A percentile compares a stretch with the other conserved stretches of the same genome.
These are phyloP conservation scores for Populus nigra DNA, from an alignment of 345 rosid genomes.

Conservation along the genomic window DNA sequence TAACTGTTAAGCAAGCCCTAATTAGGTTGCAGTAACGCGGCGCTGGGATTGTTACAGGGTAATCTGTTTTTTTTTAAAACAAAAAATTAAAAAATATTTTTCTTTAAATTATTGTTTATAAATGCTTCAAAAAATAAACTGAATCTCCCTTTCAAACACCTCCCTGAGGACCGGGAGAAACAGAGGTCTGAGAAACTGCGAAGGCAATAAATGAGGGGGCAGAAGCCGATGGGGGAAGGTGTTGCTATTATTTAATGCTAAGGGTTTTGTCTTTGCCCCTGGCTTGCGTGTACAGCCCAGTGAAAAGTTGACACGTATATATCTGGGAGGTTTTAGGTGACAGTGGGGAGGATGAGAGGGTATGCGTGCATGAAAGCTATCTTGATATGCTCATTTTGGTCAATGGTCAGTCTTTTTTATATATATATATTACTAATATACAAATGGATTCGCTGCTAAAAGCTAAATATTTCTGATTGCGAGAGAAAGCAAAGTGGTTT, in stretches of 20 bases:
- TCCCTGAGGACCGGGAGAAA: neutral
- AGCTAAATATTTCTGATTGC: neutral
- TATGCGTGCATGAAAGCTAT: no score
- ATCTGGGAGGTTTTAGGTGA: neutral
- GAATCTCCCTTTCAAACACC: no score
- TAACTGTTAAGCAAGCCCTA: no score
- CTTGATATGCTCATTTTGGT: no score
- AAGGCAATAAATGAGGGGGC: constrained; percentile 35
- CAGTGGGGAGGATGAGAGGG: neutral
- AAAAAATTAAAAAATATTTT: no score
- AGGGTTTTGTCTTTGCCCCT: constrained; percentile 11
- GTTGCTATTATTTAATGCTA: constrained; percentile 34
- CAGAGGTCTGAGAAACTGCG: neutral
- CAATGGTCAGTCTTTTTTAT: no score
- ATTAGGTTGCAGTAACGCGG: neutral
- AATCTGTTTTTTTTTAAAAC: no score
- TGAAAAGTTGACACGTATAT: constrained; percentile 12
- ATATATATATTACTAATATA: no score
- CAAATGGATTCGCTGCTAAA: neutral
- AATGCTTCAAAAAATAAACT: no score
- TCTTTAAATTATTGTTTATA: no score
- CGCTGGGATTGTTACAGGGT: neutral
- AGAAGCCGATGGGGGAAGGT: constrained; percentile 30
- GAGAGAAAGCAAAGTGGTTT: neutral
- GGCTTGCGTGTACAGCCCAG: constrained; percentile 11